Percentiles rank a stretch among this genome's conserved stretches.
Conservation (phyloP, 768 basidiomycete species). For the Auriscalpium orientale region DNA sequence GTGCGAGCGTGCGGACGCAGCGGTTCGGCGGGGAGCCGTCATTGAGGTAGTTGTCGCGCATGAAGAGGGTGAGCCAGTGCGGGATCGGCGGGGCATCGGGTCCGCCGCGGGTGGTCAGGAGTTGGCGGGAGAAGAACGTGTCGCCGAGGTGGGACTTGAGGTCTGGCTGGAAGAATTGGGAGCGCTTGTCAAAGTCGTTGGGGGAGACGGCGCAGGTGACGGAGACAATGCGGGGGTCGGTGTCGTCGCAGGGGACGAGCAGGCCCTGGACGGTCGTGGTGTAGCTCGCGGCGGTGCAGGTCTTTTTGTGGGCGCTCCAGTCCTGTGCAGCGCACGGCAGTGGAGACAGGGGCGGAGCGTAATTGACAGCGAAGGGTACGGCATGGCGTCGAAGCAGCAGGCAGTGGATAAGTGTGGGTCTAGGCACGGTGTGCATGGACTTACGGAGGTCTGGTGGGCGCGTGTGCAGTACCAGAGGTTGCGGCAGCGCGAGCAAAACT, state of each 20-base stretch:
- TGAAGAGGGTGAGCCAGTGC: conserved; percentile 3
- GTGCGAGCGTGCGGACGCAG: not conserved
- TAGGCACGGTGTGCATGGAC: not conserved
- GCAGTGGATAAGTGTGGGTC: not conserved
- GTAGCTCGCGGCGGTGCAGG: not conserved
- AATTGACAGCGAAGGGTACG: too few species aligned
- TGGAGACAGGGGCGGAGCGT: too few species aligned
- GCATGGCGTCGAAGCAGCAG: not conserved
- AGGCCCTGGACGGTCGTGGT: not conserved
- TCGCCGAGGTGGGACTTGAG: not conserved
- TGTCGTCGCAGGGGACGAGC: not conserved
- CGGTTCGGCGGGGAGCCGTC: conserved; percentile 12
- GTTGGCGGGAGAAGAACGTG: not conserved
- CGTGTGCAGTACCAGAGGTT: not conserved
- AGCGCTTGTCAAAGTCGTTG: not conserved
- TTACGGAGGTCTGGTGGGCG: not conserved
- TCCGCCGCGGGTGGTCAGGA: not conserved
- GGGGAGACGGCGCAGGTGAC: not conserved
- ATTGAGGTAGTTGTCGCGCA: conserved; percentile 13
- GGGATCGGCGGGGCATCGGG: not conserved
- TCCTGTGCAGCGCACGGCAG: not conserved
- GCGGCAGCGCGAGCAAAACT: not conserved
- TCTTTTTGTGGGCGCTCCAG: conserved; percentile 1
- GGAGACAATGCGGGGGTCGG: not conserved
- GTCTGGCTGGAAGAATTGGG: not conserved